Conservation (phyloP, 2,329 filamentous ascomycete species). For the Furcasterigmium furcatum region DNA sequence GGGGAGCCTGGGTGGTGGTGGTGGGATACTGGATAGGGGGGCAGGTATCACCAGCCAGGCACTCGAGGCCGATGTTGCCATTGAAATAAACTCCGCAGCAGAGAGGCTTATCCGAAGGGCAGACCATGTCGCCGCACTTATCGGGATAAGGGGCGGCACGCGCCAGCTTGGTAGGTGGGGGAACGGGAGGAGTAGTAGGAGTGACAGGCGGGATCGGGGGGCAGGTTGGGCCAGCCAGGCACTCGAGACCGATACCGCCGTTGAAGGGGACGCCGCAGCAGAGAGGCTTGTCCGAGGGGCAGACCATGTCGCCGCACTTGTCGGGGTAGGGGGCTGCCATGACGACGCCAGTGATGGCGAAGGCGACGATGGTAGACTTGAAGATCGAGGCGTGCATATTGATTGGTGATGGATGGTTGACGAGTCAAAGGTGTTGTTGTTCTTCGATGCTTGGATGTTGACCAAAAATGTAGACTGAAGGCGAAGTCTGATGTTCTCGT, state of each 20-base stretch:
- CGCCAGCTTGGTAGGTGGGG: no score
- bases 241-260: not conserved
- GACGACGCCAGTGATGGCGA: conserved; percentile 6
- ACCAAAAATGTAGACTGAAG: no score
- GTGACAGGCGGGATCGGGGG: no score
- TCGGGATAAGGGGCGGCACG: no score
- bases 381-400: conserved; percentile 5
- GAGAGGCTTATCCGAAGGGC: not conserved
- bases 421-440: not conserved
- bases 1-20: conserved; percentile 1
- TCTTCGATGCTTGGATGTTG: no score
- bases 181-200: no score
- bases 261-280: not conserved
- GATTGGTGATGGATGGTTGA: conserved; percentile 1
- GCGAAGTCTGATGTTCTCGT: no score
- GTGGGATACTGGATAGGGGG: conserved; percentile 6
- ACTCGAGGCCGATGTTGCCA: not conserved
- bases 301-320: conserved; percentile 3
- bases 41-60: conserved; percentile 4
- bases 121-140: conserved; percentile 2
- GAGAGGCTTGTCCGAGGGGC: not conserved
- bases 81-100: not conserved
- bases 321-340: conserved; percentile 8
- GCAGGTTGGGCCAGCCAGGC: no score
- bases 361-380: conserved; percentile 6